Percentiles rank a stretch among this genome's conserved stretches.
phyloP scores from a whole-genome alignment of 495 filamentous ascomycete species.

The Penicillium bialowiezense region DNA sequence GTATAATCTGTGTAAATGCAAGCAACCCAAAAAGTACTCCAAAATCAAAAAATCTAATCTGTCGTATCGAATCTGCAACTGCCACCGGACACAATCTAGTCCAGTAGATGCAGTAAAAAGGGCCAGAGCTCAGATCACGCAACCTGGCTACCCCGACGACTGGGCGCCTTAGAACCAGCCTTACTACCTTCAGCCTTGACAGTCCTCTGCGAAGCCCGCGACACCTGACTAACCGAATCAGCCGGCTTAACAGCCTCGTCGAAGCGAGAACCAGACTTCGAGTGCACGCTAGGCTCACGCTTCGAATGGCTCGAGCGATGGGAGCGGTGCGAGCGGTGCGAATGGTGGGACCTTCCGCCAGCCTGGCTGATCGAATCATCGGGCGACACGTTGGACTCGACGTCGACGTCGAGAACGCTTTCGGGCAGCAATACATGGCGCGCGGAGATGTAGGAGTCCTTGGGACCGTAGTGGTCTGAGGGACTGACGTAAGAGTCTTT shows the following conservation, averaged over 20 bases:
- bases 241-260: slow-evolving; percentile 53
- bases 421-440: slow-evolving; percentile 48
- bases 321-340: slow-evolving; percentile 22
- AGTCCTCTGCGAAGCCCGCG: slow-evolving; percentile 37
- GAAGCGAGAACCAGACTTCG: slow-evolving; percentile 25
- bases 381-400: slow-evolving; percentile 31
- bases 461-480: not conserved
- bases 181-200: slow-evolving; percentile 34
- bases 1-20: slow-evolving; percentile 9
- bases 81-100: too few relatives aligned
- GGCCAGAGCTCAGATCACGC: slow-evolving; percentile 14
- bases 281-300: slow-evolving; percentile 2
- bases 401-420: slow-evolving; percentile 41
- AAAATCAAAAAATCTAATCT: slow-evolving; percentile 1
- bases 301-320: slow-evolving; percentile 28
- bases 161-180: slow-evolving; percentile 27
- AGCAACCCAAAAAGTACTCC: slow-evolving; percentile 1
- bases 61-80: slow-evolving; percentile 5
- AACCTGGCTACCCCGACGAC: slow-evolving; percentile 33
- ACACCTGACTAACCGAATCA: slow-evolving; percentile 67
- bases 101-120: too few relatives aligned
- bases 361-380: slow-evolving; percentile 41
- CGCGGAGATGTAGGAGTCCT: slow-evolving; percentile 28
- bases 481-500: slow-evolving; percentile 5
- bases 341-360: slow-evolving; percentile 12